Base-by-base conservation (phyloP, 2,329 filamentous ascomycete species). In the Alternaria gansuensis region DNA sequence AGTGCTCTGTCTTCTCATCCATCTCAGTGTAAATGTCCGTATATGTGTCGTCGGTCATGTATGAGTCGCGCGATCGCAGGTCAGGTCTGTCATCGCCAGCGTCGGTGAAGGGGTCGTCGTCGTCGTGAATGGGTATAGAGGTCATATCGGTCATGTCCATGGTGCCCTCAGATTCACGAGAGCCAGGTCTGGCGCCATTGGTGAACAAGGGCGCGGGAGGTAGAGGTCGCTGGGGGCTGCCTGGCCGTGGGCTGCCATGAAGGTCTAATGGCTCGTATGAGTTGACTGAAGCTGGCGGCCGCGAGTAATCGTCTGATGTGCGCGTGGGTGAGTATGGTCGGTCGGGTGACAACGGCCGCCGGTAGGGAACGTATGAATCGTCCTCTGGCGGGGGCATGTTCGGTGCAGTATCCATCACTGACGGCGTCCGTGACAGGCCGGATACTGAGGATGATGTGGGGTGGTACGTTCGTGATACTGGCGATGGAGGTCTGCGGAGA, bases 191-290 rank as follows among this genome's bases (percentile, higher is more conserved):
- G 4, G 59, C 64, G 8, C 83, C 82, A 8, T 79, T 82, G 2
- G 90, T 86, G 73, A 97, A 98, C 8, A 97, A 82, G 4, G 95
- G 95, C 29, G 93, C 92, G 0, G 93, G 92, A 3, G 95, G 95
- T 31, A 98, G 82, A 3, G 94, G 94, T 55, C 94, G 86, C 67
- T 92, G 87, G 10, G 93, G 92, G 73, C 92, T 96, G 3, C 93
- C 91, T 13, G 95, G 94, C 58, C 95, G 83, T 6, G 95, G 93
- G 62, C 87, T 93, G 48, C 95, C 95, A 71, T 98, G 94, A 59
- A 98, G 79, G 68, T 97, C 93, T 23, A 89, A 84, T 0, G 93
- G 92, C 77, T 98, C 95, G 77, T 95, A 98, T 4, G 88, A 84
- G 24, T 89, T 81, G 65, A 83, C 88, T 0, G 88, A 86, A 1